phyloP scores from a whole-genome alignment of 2,329 filamentous ascomycete genomes.

The Pezicula radicicola region DNA sequence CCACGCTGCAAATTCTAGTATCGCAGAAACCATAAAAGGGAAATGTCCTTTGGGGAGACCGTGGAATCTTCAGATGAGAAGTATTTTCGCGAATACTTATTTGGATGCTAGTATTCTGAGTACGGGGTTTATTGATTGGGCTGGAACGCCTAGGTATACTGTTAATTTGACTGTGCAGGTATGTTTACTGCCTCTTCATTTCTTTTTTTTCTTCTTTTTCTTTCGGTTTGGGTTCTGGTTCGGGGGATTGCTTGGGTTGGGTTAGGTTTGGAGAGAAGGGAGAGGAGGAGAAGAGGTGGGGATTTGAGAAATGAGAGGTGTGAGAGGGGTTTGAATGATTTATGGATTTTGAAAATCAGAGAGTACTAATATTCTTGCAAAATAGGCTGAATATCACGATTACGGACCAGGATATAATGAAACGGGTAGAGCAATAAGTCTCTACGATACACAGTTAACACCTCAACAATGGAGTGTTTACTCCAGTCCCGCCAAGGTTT shows the following conservation, averaged over 20 bases:
- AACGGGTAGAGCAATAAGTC: conserved; percentile 31
- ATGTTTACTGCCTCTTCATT: no score
- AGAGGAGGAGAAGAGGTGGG: no score
- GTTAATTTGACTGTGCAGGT: background rate
- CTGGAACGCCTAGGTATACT: conserved; percentile 7
- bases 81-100: conserved; percentile 46
- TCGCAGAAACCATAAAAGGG: conserved; percentile 31
- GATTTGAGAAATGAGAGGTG: no score
- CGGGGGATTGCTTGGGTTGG: no score
- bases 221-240: no score
- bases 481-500: background rate
- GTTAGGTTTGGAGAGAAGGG: no score
- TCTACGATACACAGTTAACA: background rate
- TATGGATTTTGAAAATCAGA: no score
- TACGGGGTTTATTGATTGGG: conserved; percentile 50
- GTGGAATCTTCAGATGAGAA: conserved; percentile 50
- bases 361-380: no score
- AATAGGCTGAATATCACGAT: conserved; percentile 46
- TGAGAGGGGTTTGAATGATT: no score
- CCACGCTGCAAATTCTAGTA: conserved; percentile 48
- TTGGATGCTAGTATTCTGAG: conserved; percentile 47
- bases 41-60: conserved; percentile 51
- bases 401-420: conserved; percentile 50
- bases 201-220: no score
- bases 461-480: background rate